Conservation (phyloP, 441 rosid genomes). For the Geranium incanum region DNA sequence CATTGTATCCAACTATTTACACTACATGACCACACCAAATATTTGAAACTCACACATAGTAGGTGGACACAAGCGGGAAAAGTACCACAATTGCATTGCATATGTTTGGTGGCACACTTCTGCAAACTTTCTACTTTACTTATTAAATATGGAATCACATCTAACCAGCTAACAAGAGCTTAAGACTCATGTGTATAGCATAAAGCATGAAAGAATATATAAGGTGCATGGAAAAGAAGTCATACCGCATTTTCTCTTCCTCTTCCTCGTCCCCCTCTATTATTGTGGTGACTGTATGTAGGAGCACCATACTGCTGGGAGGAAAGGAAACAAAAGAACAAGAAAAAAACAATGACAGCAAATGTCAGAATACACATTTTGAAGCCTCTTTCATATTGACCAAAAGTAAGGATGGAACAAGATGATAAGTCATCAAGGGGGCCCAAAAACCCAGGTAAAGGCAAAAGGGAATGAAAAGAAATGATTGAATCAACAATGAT, state of each 20-base stretch:
- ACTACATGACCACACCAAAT: background rate
- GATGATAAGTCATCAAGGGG: background rate
- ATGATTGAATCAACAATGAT: background rate
- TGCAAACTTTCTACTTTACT: background rate
- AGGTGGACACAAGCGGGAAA: background rate
- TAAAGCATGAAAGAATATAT: background rate
- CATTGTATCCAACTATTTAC: background rate
- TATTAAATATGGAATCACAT: background rate
- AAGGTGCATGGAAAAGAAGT: background rate
- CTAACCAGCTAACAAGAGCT: background rate
- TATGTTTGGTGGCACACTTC: conserved; percentile 2
- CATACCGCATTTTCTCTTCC: conserved; percentile 15
- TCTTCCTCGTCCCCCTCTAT: background rate
- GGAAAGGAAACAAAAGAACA: background rate
- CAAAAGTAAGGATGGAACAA: background rate
- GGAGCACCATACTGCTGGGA: conserved; percentile 9
- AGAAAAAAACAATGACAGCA: background rate
- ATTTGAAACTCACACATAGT: background rate
- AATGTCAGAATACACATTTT: background rate
- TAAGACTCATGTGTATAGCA: background rate
- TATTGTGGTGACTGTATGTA: conserved; percentile 5
- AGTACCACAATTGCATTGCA: background rate
- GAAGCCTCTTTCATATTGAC: background rate
- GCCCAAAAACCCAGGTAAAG: background rate
- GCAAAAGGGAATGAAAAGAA: conserved; percentile 4